These are phyloP conservation scores for Neoboletus brunneissimus DNA, from an alignment of 768 basidiomycete species.

Conservation along the genomic window DNA sequence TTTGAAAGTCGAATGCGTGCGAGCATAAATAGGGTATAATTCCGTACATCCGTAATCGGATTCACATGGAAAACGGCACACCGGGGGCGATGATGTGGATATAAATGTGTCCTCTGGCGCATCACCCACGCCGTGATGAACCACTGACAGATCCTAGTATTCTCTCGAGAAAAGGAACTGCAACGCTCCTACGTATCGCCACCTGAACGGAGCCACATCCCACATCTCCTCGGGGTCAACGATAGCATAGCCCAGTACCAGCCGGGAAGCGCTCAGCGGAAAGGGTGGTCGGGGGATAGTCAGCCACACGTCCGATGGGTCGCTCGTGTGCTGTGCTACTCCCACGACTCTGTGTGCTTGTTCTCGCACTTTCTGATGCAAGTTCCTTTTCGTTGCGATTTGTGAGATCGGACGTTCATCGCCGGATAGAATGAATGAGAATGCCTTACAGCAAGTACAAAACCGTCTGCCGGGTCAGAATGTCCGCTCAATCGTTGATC, in stretches of 20 bases:
- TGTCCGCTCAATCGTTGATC: neutral
- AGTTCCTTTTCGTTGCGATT: neutral
- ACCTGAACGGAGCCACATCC: neutral
- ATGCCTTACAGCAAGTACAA: constrained; percentile 15
- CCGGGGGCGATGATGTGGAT: neutral
- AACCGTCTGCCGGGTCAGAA: constrained; percentile 2
- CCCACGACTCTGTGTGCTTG: constrained; percentile 15
- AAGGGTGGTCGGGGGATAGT: neutral
- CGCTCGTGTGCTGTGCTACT: constrained; percentile 1
- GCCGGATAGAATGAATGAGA: neutral
- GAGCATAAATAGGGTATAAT: neutral
- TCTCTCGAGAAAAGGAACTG: neutral
- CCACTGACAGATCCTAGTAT: neutral
- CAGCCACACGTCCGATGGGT: neutral
- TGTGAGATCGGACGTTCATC: constrained; percentile 4
- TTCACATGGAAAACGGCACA: neutral
- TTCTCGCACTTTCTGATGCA: constrained; percentile 3
- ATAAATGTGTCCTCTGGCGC: neutral
- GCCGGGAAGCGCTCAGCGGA: neutral
- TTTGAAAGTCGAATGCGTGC: neutral
- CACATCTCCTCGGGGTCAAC: neutral
- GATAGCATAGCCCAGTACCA: constrained; percentile 20
- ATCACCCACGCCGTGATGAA: neutral
- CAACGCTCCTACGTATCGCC: neutral
- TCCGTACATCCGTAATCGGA: neutral